Conservation (phyloP, 2,329 filamentous ascomycete species). For the Phialocephala sp. region DNA sequence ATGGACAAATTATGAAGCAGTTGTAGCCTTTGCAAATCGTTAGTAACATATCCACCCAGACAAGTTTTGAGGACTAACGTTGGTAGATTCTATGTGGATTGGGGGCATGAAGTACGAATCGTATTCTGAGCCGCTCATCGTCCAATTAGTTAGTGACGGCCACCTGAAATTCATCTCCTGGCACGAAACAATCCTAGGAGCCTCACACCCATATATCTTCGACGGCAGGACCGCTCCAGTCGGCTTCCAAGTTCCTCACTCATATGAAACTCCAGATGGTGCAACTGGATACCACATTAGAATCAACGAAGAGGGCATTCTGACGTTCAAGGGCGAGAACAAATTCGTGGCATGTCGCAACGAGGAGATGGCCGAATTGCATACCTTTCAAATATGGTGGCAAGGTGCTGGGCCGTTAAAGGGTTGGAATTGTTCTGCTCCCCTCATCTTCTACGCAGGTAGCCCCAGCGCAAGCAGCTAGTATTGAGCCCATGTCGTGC, state of each 20-base stretch:
- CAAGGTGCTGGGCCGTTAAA: slow-evolving; percentile 3
- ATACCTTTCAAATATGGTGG: slow-evolving; percentile 15
- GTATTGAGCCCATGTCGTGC: no score
- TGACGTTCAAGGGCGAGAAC: slow-evolving; percentile 54
- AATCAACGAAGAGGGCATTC: neutral
- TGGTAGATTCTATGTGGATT: slow-evolving; percentile 10
- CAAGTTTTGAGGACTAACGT: neutral
- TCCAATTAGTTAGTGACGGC: no score
- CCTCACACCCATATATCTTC: neutral
- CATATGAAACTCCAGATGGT: neutral
- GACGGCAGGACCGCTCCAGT: slow-evolving; percentile 10
- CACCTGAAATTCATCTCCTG: no score
- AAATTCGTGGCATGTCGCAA: slow-evolving; percentile 17
- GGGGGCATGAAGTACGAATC: slow-evolving; percentile 5
- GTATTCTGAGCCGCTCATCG: neutral
- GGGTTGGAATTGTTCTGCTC: neutral
- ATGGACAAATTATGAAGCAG: neutral
- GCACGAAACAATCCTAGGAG: no score
- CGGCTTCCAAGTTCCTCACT: neutral
- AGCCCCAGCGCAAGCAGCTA: neutral
- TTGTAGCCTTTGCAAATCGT: slow-evolving; percentile 13
- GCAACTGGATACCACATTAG: neutral
- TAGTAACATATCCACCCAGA: neutral
- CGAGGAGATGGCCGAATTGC: neutral
- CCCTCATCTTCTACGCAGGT: no score